phyloP scores from a whole-genome alignment of 345 rosid species.

The Alliaria petiolata region DNA sequence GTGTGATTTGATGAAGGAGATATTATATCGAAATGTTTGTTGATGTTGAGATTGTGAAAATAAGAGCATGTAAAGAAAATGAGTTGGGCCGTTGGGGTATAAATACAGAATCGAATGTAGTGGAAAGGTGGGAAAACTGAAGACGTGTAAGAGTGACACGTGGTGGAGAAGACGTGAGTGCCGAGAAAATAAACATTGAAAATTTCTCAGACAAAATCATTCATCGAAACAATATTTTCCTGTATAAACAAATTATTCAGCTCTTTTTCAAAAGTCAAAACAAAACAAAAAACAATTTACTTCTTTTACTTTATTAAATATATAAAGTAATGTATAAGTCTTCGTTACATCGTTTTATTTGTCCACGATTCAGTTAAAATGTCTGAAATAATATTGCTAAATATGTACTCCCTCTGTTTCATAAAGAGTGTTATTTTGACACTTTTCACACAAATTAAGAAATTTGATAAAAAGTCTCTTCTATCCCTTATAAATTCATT shows the following conservation, averaged over 20 bases:
- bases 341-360: background rate
- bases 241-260: background rate
- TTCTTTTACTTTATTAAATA: too few species aligned
- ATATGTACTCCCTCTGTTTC: too few species aligned
- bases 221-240: background rate
- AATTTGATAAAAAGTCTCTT: too few species aligned
- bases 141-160: slow-evolving; percentile 16
- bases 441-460: too few species aligned
- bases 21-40: background rate
- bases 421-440: too few species aligned
- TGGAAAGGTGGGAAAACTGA: background rate
- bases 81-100: background rate
- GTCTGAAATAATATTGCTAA: background rate
- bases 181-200: background rate
- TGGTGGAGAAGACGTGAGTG: background rate
- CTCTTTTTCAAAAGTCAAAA: too few species aligned
- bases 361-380: background rate
- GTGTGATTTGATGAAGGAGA: background rate
- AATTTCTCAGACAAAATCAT: background rate
- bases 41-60: background rate
- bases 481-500: too few species aligned
- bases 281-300: too few species aligned
- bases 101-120: slow-evolving; percentile 1
- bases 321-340: too few species aligned
- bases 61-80: background rate